phyloP scores from a whole-genome alignment of 768 basidiomycete genomes.

The Russula sp. region DNA sequence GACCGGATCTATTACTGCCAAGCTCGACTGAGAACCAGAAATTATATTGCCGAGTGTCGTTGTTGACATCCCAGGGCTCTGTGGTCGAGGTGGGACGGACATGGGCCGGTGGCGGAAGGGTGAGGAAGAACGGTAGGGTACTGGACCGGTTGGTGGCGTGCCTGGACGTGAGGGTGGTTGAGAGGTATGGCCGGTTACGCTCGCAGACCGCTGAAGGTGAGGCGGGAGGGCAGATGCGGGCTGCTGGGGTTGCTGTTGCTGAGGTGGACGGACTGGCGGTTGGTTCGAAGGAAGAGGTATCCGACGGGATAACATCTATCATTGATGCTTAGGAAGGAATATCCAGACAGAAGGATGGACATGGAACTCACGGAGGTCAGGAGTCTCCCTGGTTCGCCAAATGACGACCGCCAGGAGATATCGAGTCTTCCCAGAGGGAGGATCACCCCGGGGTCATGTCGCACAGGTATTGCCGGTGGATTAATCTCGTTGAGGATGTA shows the following conservation, averaged over 20 bases:
- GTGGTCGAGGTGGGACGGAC: slow-evolving; percentile 32
- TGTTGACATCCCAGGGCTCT: slow-evolving; percentile 37
- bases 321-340: background rate
- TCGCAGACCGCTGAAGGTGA: slow-evolving; percentile 61
- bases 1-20: slow-evolving; percentile 40
- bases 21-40: slow-evolving; percentile 14
- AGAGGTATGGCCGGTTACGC: slow-evolving; percentile 43
- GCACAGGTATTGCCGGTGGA: slow-evolving; percentile 45
- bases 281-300: slow-evolving; percentile 53
- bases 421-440: slow-evolving; percentile 85
- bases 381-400: slow-evolving; percentile 82
- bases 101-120: slow-evolving; percentile 40
- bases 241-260: slow-evolving; percentile 38
- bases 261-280: slow-evolving; percentile 40
- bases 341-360: background rate
- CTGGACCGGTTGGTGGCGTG: slow-evolving; percentile 50
- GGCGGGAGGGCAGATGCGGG: slow-evolving; percentile 72
- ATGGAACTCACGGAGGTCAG: slow-evolving; percentile 63
- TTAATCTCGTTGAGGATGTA: slow-evolving; percentile 67
- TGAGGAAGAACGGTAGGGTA: slow-evolving; percentile 46
- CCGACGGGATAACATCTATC: slow-evolving; percentile 71
- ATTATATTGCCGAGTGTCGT: slow-evolving; percentile 35
- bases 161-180: slow-evolving; percentile 51
- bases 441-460: slow-evolving; percentile 62
- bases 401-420: slow-evolving; percentile 82